Base-by-base conservation (phyloP, 1,139 yeast species). In the Debaryomycetaceae sp. region DNA sequence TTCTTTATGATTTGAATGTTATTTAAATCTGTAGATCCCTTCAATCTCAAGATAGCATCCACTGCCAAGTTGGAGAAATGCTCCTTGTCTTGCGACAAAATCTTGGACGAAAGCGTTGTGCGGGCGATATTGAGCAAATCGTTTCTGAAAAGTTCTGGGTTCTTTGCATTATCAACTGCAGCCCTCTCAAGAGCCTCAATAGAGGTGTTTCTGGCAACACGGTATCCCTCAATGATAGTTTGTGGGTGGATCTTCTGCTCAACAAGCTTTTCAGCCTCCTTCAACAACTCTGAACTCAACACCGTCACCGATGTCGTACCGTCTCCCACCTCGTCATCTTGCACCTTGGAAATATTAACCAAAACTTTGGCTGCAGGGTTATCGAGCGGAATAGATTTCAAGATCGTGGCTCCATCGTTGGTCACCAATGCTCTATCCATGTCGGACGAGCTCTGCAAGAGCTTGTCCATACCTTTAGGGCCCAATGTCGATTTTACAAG, bases 261-360 rank as follows among this genome's bases (percentile, higher is more conserved):
- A 42, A 92, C 85, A 50, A 92, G 78, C 60, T 83, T 83, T 66
- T 94, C 98, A 28, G 98, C 98, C 67, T 94, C 98, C 59, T 96
- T 81, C 51, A 92, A 75, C 46, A 92, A 74, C 65, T 92, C 98
- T 11, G 97, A 92, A 39, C 94, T 80, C 43, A 92, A 71, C 11
- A 92, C 97, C 0, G 98, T 89, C 28, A 92, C 99, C n/a, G 96
- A 87, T 1, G 99, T 92, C 35, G 99, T 92, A 50, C 99, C 99
- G 63, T 92, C 99, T 41, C 99, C 98, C 55, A 92, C 95, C 63
- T 92, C 98, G 61, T 92, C 97, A 59, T 92, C 99, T 71, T 92
- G 99, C 30, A 92, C 98, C 64, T 92, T 92, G 40, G 97, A 84
- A 46, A 92, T 86, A 61, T 92, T 92, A 30, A 94, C 98, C 53